Conservation (phyloP, 2,329 filamentous ascomycete species). For the Blastomyces percursus region DNA sequence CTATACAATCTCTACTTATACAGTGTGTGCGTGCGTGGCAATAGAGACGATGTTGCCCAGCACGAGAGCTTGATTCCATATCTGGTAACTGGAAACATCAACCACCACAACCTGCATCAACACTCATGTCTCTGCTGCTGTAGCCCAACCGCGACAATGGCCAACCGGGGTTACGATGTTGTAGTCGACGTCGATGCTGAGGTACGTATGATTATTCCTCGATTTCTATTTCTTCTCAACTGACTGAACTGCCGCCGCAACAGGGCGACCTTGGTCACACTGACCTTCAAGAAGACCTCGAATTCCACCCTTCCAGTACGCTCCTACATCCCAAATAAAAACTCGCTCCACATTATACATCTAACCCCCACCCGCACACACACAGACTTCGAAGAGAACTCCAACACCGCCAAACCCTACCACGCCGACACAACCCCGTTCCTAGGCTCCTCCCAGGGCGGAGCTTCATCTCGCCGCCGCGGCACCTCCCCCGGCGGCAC, state of each 20-base stretch:
- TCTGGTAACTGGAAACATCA: background rate
- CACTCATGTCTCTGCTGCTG: background rate
- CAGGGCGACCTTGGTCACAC: conserved; percentile 97
- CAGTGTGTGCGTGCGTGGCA: conserved; percentile 9
- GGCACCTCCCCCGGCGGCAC: conserved; percentile 30
- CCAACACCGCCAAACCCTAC: conserved; percentile 40
- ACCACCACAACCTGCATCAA: background rate
- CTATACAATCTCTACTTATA: background rate
- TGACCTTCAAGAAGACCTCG: conserved; percentile 95
- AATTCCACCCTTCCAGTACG: conserved; percentile 84
- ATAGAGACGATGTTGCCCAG: conserved; percentile 5
- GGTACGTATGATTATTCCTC: conserved; percentile 47
- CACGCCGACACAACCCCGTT: conserved; percentile 42
- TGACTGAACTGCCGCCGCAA: background rate
- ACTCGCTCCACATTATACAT: background rate
- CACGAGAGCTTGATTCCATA: background rate
- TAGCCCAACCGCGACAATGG: conserved; percentile 43
- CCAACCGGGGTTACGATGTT: conserved; percentile 86
- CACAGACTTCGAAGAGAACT: conserved; percentile 57
- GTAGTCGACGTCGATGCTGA: conserved; percentile 97
- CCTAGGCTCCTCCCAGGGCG: conserved; percentile 40
- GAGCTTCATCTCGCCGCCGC: conserved; percentile 30
- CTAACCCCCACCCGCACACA: background rate
- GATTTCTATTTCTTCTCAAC: background rate
- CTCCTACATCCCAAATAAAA: conserved; percentile 14